Evolutionary conservation across 768 basidiomycete genomes (phyloP), one percentile per base, ranked within the genome.

Genomic region (Pisolithus marmoratus): DNA sequence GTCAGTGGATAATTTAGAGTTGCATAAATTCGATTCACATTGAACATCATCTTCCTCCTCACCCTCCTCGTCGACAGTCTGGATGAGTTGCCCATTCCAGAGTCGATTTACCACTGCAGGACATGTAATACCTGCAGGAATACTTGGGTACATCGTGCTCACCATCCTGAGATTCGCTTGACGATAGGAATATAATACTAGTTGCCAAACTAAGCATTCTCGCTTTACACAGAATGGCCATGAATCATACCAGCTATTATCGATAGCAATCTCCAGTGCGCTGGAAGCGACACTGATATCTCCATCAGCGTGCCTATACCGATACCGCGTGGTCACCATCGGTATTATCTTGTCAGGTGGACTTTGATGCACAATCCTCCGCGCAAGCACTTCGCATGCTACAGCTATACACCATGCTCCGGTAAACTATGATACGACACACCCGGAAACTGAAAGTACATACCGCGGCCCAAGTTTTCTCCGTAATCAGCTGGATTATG

Each of bases 211-310:
- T 42, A 49, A 45, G 50, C 11, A 29, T 29, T 29, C 55, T 23
- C 50, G 17, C 19, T 52, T 53, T 17, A 15, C 27, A 26, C 12
- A 38, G 2, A 44, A 27, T n/a, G 19, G 8, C 41, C 8, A 9
- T 15, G 42, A 45, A 51, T 41, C 62, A 37, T 57, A 92, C 90
- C 92, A 91, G 59, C 92, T 83, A 49, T 90, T 81, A 66, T 97
- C 94, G 54, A 95, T 90, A n/a, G 94, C 93, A 66, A 85, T 72
- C 65, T 97, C 94, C 40, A 96, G 72, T 8, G 87, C 85, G 60
- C 87, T 91, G 5, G 81, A 73, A 58, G 83, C 78, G 40, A 84
- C 85, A 53, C 87, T 90, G 43, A 73, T 68, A 51, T 90, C 90
- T 0, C 88, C 92, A 61, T 95, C 90, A 34, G 74, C 62, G 63